phyloP scores from a whole-genome alignment of 306 rosid genomes.

The Pterocarpus macrocarpus region DNA sequence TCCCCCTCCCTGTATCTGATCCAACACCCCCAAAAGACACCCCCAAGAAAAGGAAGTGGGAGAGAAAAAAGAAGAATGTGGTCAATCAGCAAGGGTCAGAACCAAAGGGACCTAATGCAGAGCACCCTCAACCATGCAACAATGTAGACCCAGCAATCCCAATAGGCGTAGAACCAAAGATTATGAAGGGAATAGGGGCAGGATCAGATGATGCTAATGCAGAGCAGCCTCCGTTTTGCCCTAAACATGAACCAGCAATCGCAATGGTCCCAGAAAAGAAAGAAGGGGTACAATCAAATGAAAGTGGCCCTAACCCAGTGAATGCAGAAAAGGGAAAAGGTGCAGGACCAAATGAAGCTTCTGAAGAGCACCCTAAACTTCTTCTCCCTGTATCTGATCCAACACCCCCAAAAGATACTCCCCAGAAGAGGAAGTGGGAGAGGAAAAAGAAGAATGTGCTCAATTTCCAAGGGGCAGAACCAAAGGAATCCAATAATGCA shows the following conservation, averaged over 20 bases:
- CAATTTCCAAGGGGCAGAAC: slow-evolving; percentile 44
- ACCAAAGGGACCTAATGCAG: not conserved
- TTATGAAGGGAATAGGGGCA: slow-evolving; percentile 38
- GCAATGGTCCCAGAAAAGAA: not conserved
- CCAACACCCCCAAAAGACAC: slow-evolving; percentile 57
- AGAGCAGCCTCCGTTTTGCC: not conserved
- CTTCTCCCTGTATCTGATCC: slow-evolving; percentile 52
- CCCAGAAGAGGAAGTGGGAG: slow-evolving; percentile 43
- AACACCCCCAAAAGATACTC: slow-evolving; percentile 53
- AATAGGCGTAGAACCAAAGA: not conserved
- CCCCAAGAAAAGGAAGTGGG: slow-evolving; percentile 43
- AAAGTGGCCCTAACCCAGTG: not conserved
- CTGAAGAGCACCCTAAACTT: slow-evolving; percentile 21
- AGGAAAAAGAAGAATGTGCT: slow-evolving; percentile 41
- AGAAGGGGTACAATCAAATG: slow-evolving; percentile 49
- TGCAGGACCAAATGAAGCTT: not conserved
- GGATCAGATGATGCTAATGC: slow-evolving; percentile 41
- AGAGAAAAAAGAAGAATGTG: slow-evolving; percentile 32
- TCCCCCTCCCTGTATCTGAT: slow-evolving; percentile 39
- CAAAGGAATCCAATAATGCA: not conserved
- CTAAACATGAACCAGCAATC: slow-evolving; percentile 53
- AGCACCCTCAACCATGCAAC: not conserved
- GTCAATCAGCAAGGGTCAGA: slow-evolving; percentile 47
- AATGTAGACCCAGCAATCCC: not conserved
- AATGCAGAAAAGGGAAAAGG: not conserved